Evolutionary conservation across 768 basidiomycete species (phyloP), one percentile per base, ranked within the genome.

Genomic region (Trametes gibbosa): DNA sequence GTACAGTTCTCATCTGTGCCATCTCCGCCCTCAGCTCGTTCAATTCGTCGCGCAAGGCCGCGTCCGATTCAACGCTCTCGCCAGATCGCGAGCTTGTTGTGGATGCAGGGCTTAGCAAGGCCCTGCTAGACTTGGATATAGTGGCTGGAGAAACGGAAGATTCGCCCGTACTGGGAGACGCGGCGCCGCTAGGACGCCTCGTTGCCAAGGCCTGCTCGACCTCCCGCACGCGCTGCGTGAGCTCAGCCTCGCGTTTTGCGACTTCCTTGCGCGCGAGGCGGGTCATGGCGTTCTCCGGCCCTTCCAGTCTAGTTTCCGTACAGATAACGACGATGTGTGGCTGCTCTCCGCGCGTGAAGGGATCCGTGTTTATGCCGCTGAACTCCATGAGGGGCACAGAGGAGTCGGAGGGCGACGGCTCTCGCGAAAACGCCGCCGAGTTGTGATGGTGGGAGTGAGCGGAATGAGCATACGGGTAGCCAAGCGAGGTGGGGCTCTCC

Each of bases 281-380:
- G 2, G 56, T 50, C 51, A 59, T 53, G 1, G 50, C 52, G 50
- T 59, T 59, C 25, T 59, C 50, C 13, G 58, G 59, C 7, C 59
- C 59, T 9, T 50, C 59, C 21, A 50, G 24, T 10, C 41, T 32
- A 8, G 48, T 60, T 42, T 60, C 59, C 1, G 39, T 37, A 1
- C 53, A 41, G 6, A 37, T 39, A 5, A 55, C 59, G 9, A 60
- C 48, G n/a, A 60, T 37, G 1, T 32, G 47, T 14, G 59, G 53
- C 3, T 29, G 19, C 5, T 40, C 19, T 24, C 21, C 29, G 6
- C 23, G 23, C 13, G 23, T 9, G 34, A 29, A 23, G 1, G 13
- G 16, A 39, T 40, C 39, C 21, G 39, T 34, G 8, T 50, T 19
- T 7, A 52, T 39, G 3, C 23, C n/a, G 23, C 47, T 23, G 24